Evolutionary conservation across 2,329 filamentous ascomycete genomes (phyloP).

Genomic region (Madurella mycetomatis): DNA sequence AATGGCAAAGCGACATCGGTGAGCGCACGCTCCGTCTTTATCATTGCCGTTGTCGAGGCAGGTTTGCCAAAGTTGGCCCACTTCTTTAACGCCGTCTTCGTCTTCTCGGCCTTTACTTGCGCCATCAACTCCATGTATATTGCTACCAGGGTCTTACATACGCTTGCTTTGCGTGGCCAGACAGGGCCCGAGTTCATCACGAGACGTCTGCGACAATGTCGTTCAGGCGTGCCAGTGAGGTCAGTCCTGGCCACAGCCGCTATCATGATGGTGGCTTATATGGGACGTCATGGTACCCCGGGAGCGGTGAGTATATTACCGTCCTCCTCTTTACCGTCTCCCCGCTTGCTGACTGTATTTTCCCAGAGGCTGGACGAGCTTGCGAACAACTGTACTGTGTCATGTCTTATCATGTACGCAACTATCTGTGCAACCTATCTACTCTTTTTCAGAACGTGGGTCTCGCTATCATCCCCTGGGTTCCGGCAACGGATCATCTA

Average conservation of each 20-base stretch:
- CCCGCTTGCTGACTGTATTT: slow-evolving; percentile 5
- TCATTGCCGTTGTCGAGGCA: slow-evolving; percentile 36
- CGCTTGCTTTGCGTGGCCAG: slow-evolving; percentile 35
- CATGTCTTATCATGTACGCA: slow-evolving; percentile 38
- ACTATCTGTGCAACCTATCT: slow-evolving; percentile 39
- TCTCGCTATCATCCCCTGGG: not conserved
- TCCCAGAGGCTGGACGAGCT: slow-evolving; percentile 35
- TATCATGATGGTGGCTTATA: slow-evolving; percentile 37
- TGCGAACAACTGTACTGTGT: slow-evolving; percentile 35
- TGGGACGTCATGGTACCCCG: slow-evolving; percentile 36
- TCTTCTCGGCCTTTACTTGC: slow-evolving; percentile 35
- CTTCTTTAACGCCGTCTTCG: slow-evolving; percentile 38
- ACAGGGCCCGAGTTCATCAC: slow-evolving; percentile 40
- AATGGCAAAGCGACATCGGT: slow-evolving; percentile 37
- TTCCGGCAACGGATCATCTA: not conserved
- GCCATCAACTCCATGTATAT: slow-evolving; percentile 38
- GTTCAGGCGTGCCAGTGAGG: slow-evolving; percentile 36
- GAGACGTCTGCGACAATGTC: slow-evolving; percentile 32
- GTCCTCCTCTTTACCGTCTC: not conserved
- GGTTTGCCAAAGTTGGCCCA: slow-evolving; percentile 34
- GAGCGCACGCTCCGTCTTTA: slow-evolving; percentile 32
- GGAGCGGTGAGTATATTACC: slow-evolving; percentile 29
- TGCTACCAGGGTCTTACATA: slow-evolving; percentile 35
- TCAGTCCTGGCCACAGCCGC: slow-evolving; percentile 36
- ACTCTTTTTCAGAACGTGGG: slow-evolving; percentile 35